These are phyloP conservation scores for Rosa chinensis DNA, from an alignment of 306 rosid species.

Conservation along the genomic window DNA sequence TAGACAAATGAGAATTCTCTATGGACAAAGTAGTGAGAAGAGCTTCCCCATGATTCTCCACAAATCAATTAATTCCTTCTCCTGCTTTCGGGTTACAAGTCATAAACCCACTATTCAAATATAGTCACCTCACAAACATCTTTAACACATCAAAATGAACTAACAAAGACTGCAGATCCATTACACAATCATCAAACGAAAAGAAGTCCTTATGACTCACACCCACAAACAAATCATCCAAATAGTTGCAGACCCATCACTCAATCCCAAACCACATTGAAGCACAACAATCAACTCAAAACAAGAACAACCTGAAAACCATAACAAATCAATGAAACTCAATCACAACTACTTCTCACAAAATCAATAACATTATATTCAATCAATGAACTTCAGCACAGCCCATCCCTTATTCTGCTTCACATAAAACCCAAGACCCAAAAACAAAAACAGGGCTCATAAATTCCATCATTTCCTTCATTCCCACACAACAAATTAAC, in stretches of 20 bases:
- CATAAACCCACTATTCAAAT: constrained; percentile 14
- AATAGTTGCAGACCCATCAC: constrained; percentile 17
- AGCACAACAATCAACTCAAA: constrained; percentile 1
- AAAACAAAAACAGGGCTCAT: background rate
- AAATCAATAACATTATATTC: background rate
- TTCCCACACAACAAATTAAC: background rate
- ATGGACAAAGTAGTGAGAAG: constrained; percentile 51
- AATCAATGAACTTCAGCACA: constrained; percentile 10
- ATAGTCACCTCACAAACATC: constrained; percentile 30
- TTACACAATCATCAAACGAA: constrained; percentile 11
- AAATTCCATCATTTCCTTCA: background rate
- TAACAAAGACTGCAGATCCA: constrained; percentile 14
- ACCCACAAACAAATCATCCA: constrained; percentile 11
- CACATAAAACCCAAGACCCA: background rate
- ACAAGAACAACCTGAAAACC: constrained; percentile 28
- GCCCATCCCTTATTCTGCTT: background rate
- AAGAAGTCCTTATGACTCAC: background rate
- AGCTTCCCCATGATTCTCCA: constrained; percentile 45
- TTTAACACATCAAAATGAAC: constrained; percentile 10
- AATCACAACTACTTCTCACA: constrained; percentile 2
- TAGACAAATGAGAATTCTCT: constrained; percentile 57
- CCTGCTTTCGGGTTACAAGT: constrained; percentile 18
- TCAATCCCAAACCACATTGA: constrained; percentile 20
- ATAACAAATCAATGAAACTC: constrained; percentile 9
- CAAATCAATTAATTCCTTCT: constrained; percentile 11